Percentiles rank a stretch among this genome's conserved stretches.
Evolutionary conservation across 805 yeast genomes (phyloP).

Genomic region (Cyberlindnera amylophila): DNA sequence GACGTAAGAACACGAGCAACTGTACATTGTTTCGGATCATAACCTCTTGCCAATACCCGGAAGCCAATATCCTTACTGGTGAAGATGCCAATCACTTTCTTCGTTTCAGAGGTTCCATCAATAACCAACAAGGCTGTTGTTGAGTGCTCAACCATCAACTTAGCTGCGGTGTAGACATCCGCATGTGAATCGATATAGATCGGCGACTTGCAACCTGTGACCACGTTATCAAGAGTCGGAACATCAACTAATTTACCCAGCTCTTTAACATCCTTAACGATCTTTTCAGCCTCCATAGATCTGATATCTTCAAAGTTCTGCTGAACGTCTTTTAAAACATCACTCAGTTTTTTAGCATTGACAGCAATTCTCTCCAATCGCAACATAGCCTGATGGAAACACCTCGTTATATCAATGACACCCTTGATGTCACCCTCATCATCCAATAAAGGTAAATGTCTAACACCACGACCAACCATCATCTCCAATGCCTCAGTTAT

Average conservation of each 20-base stretch:
- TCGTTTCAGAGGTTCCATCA: constrained; percentile 30
- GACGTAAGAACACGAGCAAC: constrained; percentile 43
- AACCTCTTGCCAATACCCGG: constrained; percentile 35
- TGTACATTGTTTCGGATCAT: constrained; percentile 35
- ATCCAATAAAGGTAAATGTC: constrained; percentile 42
- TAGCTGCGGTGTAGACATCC: constrained; percentile 37
- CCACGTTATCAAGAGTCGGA: constrained; percentile 34
- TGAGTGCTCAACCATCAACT: constrained; percentile 34
- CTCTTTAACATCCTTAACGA: constrained; percentile 33
- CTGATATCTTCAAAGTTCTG: constrained; percentile 26
- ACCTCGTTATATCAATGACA: constrained; percentile 41
- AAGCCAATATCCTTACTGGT: constrained; percentile 44
- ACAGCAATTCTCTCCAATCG: constrained; percentile 38
- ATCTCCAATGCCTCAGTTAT: constrained; percentile 39
- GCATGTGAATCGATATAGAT: constrained; percentile 35
- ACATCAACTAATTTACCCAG: constrained; percentile 39
- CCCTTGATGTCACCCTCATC: constrained; percentile 37
- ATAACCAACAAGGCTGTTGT: constrained; percentile 40
- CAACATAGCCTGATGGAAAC: constrained; percentile 44
- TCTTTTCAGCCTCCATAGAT: constrained; percentile 22
- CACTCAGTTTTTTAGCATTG: constrained; percentile 33
- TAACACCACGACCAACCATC: constrained; percentile 39
- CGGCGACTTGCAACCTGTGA: constrained; percentile 24
- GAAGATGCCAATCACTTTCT: constrained; percentile 41
- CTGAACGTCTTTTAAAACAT: constrained; percentile 29